Percentiles rank a stretch among this genome's conserved stretches.
These are phyloP conservation scores for Saturnispora gosingensis DNA, from an alignment of 805 yeast genomes.

Conservation along the genomic window DNA sequence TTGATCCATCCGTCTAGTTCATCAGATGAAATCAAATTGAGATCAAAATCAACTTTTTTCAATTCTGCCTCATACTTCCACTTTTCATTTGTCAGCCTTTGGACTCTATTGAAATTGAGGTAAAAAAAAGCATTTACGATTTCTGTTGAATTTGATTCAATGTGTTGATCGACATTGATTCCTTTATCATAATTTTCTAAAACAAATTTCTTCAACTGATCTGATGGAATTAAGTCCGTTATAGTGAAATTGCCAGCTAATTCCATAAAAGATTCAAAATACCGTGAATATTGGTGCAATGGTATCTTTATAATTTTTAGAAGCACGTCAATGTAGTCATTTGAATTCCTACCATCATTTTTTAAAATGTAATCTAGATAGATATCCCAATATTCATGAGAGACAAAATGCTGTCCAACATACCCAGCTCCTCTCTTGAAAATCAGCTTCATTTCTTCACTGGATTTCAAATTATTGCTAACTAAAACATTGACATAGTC, in stretches of 20 bases:
- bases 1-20: constrained; percentile 47
- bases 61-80: constrained; percentile 71
- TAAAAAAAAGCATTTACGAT: constrained; percentile 37
- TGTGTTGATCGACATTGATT: background rate
- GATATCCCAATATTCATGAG: constrained; percentile 79
- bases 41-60: constrained; percentile 46
- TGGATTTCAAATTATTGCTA: constrained; percentile 30
- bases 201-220: constrained; percentile 24
- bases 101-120: constrained; percentile 37
- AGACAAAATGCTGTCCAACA: constrained; percentile 64
- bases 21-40: constrained; percentile 35
- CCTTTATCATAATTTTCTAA: constrained; percentile 5
- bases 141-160: constrained; percentile 13
- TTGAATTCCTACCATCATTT: constrained; percentile 26
- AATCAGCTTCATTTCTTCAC: constrained; percentile 28
- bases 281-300: constrained; percentile 77
- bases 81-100: constrained; percentile 42
- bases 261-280: constrained; percentile 43
- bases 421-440: constrained; percentile 40
- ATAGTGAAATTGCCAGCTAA: constrained; percentile 29
- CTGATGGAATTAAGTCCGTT: constrained; percentile 24
- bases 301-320: constrained; percentile 49
- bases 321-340: constrained; percentile 34
- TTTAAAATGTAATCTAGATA: constrained; percentile 53
- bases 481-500: constrained; percentile 51